Evolutionary conservation across 1,284 basidiomycete genomes (phyloP), one percentile per base, ranked within the genome.

Genomic region (Pseudozyma pruni): DNA sequence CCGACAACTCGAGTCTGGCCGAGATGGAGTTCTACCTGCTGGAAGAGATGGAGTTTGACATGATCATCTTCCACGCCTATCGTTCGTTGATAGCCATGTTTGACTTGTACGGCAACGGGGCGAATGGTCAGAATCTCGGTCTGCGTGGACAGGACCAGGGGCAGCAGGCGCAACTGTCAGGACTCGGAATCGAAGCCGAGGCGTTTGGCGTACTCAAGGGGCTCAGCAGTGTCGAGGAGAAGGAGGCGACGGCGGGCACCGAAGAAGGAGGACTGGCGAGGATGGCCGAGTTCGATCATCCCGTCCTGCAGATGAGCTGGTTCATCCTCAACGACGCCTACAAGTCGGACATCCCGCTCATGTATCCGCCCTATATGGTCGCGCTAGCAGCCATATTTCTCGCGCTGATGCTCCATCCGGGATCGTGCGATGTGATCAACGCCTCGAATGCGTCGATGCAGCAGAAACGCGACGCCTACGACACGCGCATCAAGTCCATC

Each of bases 11-110:
- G 22, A 88, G 90, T n/a, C 85, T 98, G 6, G 95, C 94, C 5
- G 94, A 98, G 83, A 97, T 97, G 94, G 95, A 98, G 83, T 98
- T 98, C 84, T 98, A 97, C 83, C 88, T 98, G 13, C 88, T 98
- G 19, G 93, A 93, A 77, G 95, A 98, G 81, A 87, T 98, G 37
- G 93, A 96, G 83, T 98, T 95, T 78, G 93, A 98, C 83, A 85
- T 98, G 37, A 88, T 91, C 46, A 87, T 98, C 8, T 97, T 93
- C 82, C 95, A 98, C 82, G 94, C 95, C 0, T 98, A 98, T 83
- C 89, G 92, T 40, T 91, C 91, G 0, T 87, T 98, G 31, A 84
- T 91, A 41, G 86, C 90, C 5, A 86, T 97, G 13, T 91, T 89
- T 71, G 89, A 87, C 19, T n/a, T 29, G n/a, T 49, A 53, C 23